These are phyloP conservation scores for Saccharomycopsis olivae DNA, from an alignment of 805 yeast species.

Conservation along the genomic window DNA sequence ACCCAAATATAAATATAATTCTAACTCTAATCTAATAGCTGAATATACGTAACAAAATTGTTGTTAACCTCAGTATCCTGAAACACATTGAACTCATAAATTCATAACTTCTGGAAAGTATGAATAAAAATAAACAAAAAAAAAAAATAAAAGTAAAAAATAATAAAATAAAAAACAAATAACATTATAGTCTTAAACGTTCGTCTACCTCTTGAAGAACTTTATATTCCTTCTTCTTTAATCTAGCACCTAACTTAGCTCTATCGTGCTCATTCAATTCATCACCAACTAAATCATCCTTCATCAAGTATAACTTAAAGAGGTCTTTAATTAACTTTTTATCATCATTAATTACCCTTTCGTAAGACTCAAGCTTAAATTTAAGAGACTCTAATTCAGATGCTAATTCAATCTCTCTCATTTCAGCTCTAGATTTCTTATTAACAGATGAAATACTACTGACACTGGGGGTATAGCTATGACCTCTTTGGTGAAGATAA, in stretches of 20 bases:
- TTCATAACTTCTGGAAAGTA: background rate
- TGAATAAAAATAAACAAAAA: background rate
- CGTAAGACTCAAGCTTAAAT: conserved; percentile 13
- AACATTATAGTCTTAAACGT: conserved; percentile 6
- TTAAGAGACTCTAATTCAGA: conserved; percentile 13
- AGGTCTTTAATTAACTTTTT: conserved; percentile 14
- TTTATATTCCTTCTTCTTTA: conserved; percentile 13
- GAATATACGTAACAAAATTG: too few relatives aligned
- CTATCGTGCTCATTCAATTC: too few relatives aligned
- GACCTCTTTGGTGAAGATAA: conserved; percentile 1
- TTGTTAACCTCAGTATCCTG: too few relatives aligned
- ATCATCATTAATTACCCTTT: conserved; percentile 14
- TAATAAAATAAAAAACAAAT: background rate
- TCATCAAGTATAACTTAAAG: conserved; percentile 16
- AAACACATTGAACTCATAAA: background rate
- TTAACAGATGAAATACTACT: conserved; percentile 3
- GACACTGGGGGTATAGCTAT: conserved; percentile 8
- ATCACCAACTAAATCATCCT: conserved; percentile 12
- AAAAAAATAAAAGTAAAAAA: background rate
- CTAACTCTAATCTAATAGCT: too few relatives aligned
- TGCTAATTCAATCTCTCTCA: conserved; percentile 15
- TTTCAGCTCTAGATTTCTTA: conserved; percentile 5
- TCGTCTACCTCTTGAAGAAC: conserved; percentile 17
- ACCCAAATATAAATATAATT: too few relatives aligned
- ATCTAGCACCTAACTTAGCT: conserved; percentile 1